Evolutionary conservation across 768 basidiomycete genomes (phyloP).

Genomic region (Coprinopsis marcescibilis): DNA sequence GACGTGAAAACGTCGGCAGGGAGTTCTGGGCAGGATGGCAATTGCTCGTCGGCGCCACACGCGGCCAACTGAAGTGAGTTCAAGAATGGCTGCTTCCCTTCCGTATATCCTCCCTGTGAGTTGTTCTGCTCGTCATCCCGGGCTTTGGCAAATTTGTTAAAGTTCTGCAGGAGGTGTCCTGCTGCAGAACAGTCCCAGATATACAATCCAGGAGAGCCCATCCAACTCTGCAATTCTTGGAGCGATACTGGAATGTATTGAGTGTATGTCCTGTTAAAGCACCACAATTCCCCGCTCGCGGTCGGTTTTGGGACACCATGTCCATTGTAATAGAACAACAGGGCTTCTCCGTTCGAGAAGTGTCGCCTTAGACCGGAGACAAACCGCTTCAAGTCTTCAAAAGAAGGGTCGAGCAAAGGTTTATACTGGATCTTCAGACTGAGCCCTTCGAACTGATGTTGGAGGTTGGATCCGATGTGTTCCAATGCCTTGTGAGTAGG

Average conservation of each 20-base stretch:
- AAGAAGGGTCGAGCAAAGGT: slow-evolving; percentile 89
- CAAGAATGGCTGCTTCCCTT: slow-evolving; percentile 66
- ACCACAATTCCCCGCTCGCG: slow-evolving; percentile 94
- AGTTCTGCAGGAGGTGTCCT: slow-evolving; percentile 87
- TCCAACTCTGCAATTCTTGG: slow-evolving; percentile 88
- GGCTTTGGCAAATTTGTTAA: slow-evolving; percentile 71
- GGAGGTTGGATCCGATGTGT: slow-evolving; percentile 87
- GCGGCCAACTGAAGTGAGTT: slow-evolving; percentile 94
- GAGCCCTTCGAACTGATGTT: slow-evolving; percentile 93
- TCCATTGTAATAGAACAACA: slow-evolving; percentile 96
- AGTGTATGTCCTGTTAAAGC: slow-evolving; percentile 95
- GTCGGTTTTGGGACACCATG: slow-evolving; percentile 98
- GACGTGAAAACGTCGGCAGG: slow-evolving; percentile 98
- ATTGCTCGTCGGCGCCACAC: slow-evolving; percentile 83
- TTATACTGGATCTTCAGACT: slow-evolving; percentile 94
- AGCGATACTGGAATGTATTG: slow-evolving; percentile 98
- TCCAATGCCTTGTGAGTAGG: slow-evolving; percentile 91
- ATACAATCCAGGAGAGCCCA: slow-evolving; percentile 92
- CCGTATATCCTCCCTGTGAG: slow-evolving; percentile 53
- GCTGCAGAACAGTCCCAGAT: slow-evolving; percentile 99
- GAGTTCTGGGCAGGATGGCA: slow-evolving; percentile 93
- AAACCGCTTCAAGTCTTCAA: slow-evolving; percentile 87
- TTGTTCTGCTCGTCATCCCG: slow-evolving; percentile 63
- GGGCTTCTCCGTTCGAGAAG: slow-evolving; percentile 88
- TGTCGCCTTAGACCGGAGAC: slow-evolving; percentile 80